Conservation (phyloP, 768 basidiomycete genomes). For the Russula foetens region DNA sequence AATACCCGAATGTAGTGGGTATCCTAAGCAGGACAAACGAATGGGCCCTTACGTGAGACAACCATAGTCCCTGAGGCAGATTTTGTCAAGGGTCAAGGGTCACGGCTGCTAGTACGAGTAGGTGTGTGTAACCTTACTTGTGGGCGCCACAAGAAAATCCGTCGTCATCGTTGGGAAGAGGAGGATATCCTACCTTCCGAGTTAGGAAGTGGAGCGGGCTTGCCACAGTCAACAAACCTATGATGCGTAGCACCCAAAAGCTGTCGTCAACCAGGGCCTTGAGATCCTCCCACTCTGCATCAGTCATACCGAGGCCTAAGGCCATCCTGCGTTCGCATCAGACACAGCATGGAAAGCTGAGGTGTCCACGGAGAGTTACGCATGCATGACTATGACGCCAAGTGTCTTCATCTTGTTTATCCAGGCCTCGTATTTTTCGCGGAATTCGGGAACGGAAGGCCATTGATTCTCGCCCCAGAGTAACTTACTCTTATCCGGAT, state of each 20-base stretch:
- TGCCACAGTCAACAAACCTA: conserved; percentile 39
- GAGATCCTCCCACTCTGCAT: conserved; percentile 61
- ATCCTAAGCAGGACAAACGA: background rate
- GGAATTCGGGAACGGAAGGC: conserved; percentile 57
- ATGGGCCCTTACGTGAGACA: conserved; percentile 63
- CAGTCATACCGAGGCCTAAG: conserved; percentile 63
- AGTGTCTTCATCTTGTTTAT: conserved; percentile 78
- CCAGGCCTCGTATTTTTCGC: conserved; percentile 63
- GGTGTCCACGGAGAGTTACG: conserved; percentile 34
- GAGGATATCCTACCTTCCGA: conserved; percentile 63
- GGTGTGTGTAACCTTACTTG: conserved; percentile 55
- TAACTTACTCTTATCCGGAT: conserved; percentile 59
- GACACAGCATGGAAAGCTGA: background rate
- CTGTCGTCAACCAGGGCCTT: conserved; percentile 68
- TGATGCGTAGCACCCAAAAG: conserved; percentile 86
- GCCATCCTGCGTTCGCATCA: conserved; percentile 53
- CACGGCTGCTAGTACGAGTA: background rate
- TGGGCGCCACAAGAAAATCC: conserved; percentile 89
- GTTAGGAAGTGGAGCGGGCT: background rate
- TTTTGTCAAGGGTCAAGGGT: background rate
- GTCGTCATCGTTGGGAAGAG: conserved; percentile 67
- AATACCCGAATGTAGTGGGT: conserved; percentile 10
- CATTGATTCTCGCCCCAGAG: conserved; percentile 87
- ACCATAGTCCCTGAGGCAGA: conserved; percentile 66
- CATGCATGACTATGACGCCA: conserved; percentile 79